phyloP scores from a whole-genome alignment of 2,329 filamentous ascomycete genomes.

The Parastagonospora nodorum region DNA sequence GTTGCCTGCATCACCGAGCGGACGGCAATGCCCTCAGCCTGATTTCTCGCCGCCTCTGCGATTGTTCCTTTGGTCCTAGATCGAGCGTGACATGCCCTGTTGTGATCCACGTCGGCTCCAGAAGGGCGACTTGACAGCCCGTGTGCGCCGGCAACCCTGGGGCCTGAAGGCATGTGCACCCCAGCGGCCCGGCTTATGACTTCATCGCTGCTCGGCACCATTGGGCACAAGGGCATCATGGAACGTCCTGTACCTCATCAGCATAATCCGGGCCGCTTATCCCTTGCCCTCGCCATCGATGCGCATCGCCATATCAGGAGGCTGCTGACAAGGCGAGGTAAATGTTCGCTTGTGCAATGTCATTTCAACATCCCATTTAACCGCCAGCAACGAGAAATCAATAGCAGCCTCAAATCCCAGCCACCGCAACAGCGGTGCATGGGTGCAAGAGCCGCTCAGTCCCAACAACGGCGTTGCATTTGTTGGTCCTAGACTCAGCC shows the following conservation, averaged over 20 bases:
- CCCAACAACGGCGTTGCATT: conserved; percentile 11
- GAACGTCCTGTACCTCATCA: conserved; percentile 11
- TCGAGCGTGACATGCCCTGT: conserved; percentile 2
- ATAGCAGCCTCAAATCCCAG: conserved; percentile 22
- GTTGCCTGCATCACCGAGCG: conserved; percentile 17
- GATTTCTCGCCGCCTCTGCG: conserved; percentile 7
- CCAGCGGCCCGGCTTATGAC: conserved; percentile 3
- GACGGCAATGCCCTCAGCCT: conserved; percentile 7
- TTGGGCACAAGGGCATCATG: conserved; percentile 13
- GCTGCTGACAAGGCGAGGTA: conserved; percentile 27
- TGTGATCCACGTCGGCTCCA: conserved; percentile 1
- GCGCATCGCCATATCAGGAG: conserved; percentile 13
- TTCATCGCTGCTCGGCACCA: conserved; percentile 5
- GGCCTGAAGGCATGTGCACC: not conserved
- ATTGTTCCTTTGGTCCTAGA: conserved; percentile 11
- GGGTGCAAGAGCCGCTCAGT: conserved; percentile 5
- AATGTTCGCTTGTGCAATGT: conserved; percentile 29
- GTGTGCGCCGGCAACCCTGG: not conserved
- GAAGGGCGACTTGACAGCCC: conserved; percentile 1
- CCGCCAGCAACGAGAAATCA: conserved; percentile 30
- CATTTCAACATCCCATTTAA: conserved; percentile 37
- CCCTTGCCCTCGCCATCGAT: conserved; percentile 14
- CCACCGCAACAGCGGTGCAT: conserved; percentile 17
- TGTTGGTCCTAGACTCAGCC: conserved; percentile 20
- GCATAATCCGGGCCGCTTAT: conserved; percentile 13